Conservation (phyloP, 345 rosid genomes). For the Barbarea vulgaris region DNA sequence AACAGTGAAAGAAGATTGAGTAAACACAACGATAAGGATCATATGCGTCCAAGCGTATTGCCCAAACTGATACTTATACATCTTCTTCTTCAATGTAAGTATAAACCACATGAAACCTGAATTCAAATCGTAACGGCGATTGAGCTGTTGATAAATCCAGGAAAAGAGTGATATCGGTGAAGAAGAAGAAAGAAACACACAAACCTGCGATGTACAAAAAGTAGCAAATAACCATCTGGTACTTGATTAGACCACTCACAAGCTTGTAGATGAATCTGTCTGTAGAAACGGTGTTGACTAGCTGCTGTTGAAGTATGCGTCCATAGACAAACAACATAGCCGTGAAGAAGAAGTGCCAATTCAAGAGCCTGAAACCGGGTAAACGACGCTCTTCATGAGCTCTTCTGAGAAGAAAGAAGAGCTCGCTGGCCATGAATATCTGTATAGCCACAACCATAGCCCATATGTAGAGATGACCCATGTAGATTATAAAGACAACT, state of each 20-base stretch:
- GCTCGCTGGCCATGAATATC: constrained; percentile 89
- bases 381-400: constrained; percentile 72
- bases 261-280: constrained; percentile 75
- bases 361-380: constrained; percentile 86
- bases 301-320: constrained; percentile 84
- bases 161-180: neutral
- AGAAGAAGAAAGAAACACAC: constrained; percentile 12
- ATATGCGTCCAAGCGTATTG: constrained; percentile 99
- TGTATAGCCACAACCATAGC: constrained; percentile 91
- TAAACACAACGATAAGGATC: constrained; percentile 92
- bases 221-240: constrained; percentile 88
- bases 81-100: constrained; percentile 85
- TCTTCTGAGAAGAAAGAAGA: constrained; percentile 81
- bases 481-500: constrained; percentile 66
- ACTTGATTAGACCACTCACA: constrained; percentile 83
- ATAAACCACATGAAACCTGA: constrained; percentile 98
- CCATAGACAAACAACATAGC: constrained; percentile 95
- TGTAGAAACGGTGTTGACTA: constrained; percentile 80
- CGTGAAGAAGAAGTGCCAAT: constrained; percentile 96
- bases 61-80: constrained; percentile 98
- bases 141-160: neutral
- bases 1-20: constrained; percentile 87
- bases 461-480: constrained; percentile 89
- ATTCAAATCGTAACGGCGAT: neutral
- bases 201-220: constrained; percentile 86